Evolutionary conservation across 306 rosid species (phyloP).

Genomic region (Medicago lupulina): DNA sequence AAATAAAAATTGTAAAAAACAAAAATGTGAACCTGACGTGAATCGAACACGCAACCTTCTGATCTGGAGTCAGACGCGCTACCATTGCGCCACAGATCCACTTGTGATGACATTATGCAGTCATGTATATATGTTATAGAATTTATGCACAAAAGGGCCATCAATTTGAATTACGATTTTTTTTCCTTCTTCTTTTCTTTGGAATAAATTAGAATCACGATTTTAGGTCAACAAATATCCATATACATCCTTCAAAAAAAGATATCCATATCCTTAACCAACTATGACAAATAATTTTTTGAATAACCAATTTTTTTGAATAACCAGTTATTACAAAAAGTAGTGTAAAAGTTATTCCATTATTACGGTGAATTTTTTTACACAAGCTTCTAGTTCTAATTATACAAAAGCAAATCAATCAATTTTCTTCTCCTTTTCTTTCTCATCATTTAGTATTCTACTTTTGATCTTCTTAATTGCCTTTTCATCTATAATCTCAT

Average conservation of each 20-base stretch:
- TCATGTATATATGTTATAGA: accelerated
- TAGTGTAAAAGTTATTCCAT: not conserved
- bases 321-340: no score
- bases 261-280: not conserved
- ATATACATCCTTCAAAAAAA: not conserved
- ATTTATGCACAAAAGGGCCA: not conserved
- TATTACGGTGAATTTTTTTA: not conserved
- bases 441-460: conserved; percentile 29
- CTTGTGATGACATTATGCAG: accelerated
- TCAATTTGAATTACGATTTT: not conserved
- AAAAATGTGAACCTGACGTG: conserved; percentile 52
- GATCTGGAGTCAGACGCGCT: conserved; percentile 69
- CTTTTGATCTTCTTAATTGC: conserved; percentile 50
- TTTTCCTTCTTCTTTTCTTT: no score
- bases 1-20: no score
- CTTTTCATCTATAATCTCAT: conserved; percentile 61
- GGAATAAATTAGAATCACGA: not conserved
- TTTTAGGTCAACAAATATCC: no score
- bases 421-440: conserved; percentile 48
- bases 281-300: not conserved
- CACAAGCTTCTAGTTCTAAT: not conserved
- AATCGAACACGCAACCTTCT: conserved; percentile 64
- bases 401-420: conserved; percentile 38
- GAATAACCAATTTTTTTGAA: no score
- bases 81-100: conserved; percentile 63